Evolutionary conservation across 2,329 filamentous ascomycete genomes (phyloP).

Genomic region (Magnaporthales sp.): DNA sequence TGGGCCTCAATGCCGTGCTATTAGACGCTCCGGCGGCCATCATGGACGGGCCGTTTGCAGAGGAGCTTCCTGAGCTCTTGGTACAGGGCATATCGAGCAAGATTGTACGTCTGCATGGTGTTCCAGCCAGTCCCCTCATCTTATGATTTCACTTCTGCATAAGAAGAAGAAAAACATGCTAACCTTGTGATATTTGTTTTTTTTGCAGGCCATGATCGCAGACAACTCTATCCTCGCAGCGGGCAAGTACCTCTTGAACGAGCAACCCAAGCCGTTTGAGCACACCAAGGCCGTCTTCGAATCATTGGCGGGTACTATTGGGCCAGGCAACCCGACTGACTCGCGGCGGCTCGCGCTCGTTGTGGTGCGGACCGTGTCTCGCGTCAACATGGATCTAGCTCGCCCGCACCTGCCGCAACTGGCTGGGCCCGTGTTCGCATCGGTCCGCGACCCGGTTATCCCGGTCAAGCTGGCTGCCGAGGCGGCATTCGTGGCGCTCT

Average conservation of each 20-base stretch:
- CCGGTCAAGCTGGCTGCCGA: conserved; percentile 94
- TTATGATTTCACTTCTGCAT: too few relatives aligned
- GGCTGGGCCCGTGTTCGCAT: conserved; percentile 77
- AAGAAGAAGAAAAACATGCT: too few relatives aligned
- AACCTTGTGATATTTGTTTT: conserved; percentile 2
- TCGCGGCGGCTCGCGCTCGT: conserved; percentile 81
- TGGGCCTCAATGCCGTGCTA: conserved; percentile 83
- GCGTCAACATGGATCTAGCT: conserved; percentile 70
- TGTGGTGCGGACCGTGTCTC: conserved; percentile 75
- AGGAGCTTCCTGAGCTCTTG: conserved; percentile 70
- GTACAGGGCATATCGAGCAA: conserved; percentile 71
- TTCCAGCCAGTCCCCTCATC: neutral
- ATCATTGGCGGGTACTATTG: conserved; percentile 63
- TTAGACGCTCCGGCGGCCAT: conserved; percentile 69
- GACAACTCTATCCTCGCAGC: conserved; percentile 85
- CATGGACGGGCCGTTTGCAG: conserved; percentile 53
- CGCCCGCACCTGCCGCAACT: conserved; percentile 73
- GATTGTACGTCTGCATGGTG: conserved; percentile 47
- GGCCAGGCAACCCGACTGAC: conserved; percentile 71
- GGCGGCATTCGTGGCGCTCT: conserved; percentile 85
- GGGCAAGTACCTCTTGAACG: conserved; percentile 77
- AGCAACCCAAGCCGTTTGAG: conserved; percentile 63
- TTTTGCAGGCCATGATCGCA: conserved; percentile 64
- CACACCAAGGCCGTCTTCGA: conserved; percentile 72
- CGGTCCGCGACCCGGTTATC: conserved; percentile 84